Evolutionary conservation across 2,329 filamentous ascomycete genomes (phyloP), one percentile per base, ranked within the genome.

Genomic region (Aplosporella prunicola): DNA sequence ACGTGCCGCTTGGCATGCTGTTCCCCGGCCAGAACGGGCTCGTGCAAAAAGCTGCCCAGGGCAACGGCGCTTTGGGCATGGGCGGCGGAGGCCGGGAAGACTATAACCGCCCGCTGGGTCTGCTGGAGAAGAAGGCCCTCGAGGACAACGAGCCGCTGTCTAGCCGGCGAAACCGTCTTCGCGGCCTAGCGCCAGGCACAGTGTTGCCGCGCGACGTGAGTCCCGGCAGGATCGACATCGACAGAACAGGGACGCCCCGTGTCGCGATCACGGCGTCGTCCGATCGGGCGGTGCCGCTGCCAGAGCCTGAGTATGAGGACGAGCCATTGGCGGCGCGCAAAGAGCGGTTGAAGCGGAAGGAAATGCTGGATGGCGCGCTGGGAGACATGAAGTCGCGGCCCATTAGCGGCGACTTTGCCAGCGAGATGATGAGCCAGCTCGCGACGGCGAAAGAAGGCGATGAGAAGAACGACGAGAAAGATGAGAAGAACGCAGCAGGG

Each of bases 131-230:
- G 49, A 78, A 85, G 31, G 81, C 93, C 42, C 64, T 91, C 46
- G 91, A 98, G 56, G 91, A 98, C 51, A 91, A 87, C 39, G 91
- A 96, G 56, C 88, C 91, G 0, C 67, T 95, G 14, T 87, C 82
- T 50, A 72, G 72, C 25, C 79, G 88, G 3, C 77, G 84, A 32
- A 82, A 80, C 26, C 73, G 88, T 39, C 68, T 95, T 5, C 72
- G 80, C 28, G 84, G 83, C 24, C 68, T 72, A 11, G 64, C 68
- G 28, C 60, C 62, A 0, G 55, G 63, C 5, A 20, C 37, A 55
- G 17, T 38, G 10, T 27, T 28, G 17, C 4, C 26, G 9, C 31
- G 45, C 29, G 48, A 46, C 18, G 24, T 44, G 9, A 50, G 49
- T 20, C 48, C 51, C 10, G 41, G 35, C 8, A 23, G 18, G 6